Percentiles rank a stretch among this genome's conserved stretches.
Evolutionary conservation across 2,329 filamentous ascomycete genomes (phyloP).

Genomic region (Dactylonectria estremocensis): DNA sequence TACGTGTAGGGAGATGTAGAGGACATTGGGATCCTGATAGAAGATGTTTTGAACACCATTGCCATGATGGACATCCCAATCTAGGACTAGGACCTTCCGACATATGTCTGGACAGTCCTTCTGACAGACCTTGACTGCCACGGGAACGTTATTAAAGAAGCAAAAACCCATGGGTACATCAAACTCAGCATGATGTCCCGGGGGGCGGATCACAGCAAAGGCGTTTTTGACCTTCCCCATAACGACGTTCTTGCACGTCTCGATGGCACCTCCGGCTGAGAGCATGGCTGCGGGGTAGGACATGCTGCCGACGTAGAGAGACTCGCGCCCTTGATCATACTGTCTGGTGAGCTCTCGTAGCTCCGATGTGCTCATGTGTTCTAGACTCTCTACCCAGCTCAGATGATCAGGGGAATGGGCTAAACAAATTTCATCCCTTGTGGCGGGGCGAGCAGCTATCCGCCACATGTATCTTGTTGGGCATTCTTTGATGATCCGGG

Average conservation of each 20-base stretch:
- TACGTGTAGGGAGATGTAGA: constrained; percentile 96
- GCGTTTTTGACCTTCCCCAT: constrained; percentile 90
- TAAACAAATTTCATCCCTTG: constrained; percentile 82
- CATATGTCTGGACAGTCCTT: constrained; percentile 83
- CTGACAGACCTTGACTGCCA: constrained; percentile 92
- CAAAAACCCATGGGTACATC: constrained; percentile 94
- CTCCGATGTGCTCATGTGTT: constrained; percentile 70
- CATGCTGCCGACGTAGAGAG: constrained; percentile 86
- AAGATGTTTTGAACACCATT: constrained; percentile 98
- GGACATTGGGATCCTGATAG: constrained; percentile 92
- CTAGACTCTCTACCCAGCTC: constrained; percentile 78
- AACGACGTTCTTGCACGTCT: constrained; percentile 94
- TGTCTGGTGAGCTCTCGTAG: constrained; percentile 76
- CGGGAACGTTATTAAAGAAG: constrained; percentile 97
- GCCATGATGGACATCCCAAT: constrained; percentile 88
- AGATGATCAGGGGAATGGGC: constrained; percentile 86
- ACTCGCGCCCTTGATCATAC: constrained; percentile 78
- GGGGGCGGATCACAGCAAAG: constrained; percentile 94
- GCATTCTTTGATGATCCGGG: constrained; percentile 65
- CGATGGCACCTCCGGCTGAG: constrained; percentile 93
- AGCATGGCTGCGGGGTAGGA: constrained; percentile 87
- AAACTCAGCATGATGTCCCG: constrained; percentile 94
- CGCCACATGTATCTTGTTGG: constrained; percentile 79
- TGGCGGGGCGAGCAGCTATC: constrained; percentile 85
- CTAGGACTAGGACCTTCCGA: constrained; percentile 91